Conservation (phyloP, 2,329 filamentous ascomycete species). For the Fusarium equiseti region DNA sequence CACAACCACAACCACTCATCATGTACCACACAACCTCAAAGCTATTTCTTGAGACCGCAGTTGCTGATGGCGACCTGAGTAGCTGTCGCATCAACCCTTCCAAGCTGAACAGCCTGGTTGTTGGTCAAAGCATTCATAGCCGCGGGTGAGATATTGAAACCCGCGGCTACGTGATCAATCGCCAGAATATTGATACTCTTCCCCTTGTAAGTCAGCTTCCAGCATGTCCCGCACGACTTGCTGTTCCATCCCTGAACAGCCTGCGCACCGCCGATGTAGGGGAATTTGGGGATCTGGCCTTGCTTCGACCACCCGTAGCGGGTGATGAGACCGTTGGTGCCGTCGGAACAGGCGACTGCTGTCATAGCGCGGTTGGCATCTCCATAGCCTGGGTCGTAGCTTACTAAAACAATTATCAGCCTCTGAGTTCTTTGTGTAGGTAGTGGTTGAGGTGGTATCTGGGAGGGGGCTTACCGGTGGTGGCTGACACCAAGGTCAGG, state of each 20-base stretch:
- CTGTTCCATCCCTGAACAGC: constrained; percentile 66
- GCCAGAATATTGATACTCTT: constrained; percentile 66
- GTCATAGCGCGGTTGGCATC: constrained; percentile 65
- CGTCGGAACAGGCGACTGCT: constrained; percentile 74
- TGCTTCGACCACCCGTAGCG: constrained; percentile 69
- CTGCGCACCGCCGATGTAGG: constrained; percentile 66
- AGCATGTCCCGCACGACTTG: constrained; percentile 69
- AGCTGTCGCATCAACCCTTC: constrained; percentile 64
- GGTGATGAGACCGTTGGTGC: constrained; percentile 73
- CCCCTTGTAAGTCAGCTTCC: constrained; percentile 64
- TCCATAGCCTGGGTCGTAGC: constrained; percentile 80
- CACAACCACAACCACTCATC: no score
- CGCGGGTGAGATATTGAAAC: constrained; percentile 67
- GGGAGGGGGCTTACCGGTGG: constrained; percentile 43
- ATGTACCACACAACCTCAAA: no score
- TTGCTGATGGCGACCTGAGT: constrained; percentile 57
- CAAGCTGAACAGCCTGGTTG: constrained; percentile 62
- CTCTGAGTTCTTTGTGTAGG: accelerated
- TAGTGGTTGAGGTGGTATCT: background rate
- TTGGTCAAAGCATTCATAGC: constrained; percentile 69
- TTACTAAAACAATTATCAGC: constrained; percentile 59
- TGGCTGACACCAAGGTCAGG: constrained; percentile 51
- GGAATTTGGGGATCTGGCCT: constrained; percentile 63
- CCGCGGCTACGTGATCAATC: constrained; percentile 62
- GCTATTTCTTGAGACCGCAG: constrained; percentile 51